Evolutionary conservation across 2,329 filamentous ascomycete species (phyloP), one percentile per base, ranked within the genome.

Genomic region (Xylaria sp.): DNA sequence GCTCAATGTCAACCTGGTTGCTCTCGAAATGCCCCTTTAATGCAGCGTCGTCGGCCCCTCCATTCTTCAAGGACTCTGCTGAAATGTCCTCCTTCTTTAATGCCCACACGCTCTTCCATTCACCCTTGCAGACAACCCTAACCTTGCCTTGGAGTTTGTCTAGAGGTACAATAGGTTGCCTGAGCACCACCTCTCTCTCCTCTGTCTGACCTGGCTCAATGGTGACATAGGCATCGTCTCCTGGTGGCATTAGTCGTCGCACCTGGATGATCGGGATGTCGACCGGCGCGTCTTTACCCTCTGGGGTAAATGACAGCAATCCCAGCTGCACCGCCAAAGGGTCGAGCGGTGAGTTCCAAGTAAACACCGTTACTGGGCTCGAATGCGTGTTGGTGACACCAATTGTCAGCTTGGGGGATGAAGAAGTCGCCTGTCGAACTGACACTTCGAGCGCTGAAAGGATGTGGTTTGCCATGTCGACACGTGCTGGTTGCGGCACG

Each of bases 281-380:
- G 3, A 84, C 61, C 4, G 81, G 77, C 25, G 66, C 44, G 5
- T 72, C 71, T 17, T 75, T 73, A 1, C 76, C 78, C 2, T 77
- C 74, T 2, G 78, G 79, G 2, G 76, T 80, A 67, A 84, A 77
- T 38, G 75, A 73, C 4, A 84, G 58, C n/a, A 81, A 72, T 9
- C 82, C 82, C 2, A 83, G 75, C 60, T 79, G 76, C 51, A 82
- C 65, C 0, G 79, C 81, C 17, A 82, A 58, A 0, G 77, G 74
- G 68, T 84, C 82, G n/a, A 84, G 75, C n/a, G 82, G 82, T 0
- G 82, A 81, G 55, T 80, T 75, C 76, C 82, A 84, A 3, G 71
- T 74, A 39, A 84, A 77, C 25, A 84, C 69, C 0, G 81, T 83
- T 60, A 83, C 75, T 0, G 81, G 73, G 4, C 69, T 62, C 2